A percentile compares a stretch with the other conserved stretches of the same genome.
Conservation (phyloP, 805 yeast species). For the Metschnikowia dekortorum region DNA sequence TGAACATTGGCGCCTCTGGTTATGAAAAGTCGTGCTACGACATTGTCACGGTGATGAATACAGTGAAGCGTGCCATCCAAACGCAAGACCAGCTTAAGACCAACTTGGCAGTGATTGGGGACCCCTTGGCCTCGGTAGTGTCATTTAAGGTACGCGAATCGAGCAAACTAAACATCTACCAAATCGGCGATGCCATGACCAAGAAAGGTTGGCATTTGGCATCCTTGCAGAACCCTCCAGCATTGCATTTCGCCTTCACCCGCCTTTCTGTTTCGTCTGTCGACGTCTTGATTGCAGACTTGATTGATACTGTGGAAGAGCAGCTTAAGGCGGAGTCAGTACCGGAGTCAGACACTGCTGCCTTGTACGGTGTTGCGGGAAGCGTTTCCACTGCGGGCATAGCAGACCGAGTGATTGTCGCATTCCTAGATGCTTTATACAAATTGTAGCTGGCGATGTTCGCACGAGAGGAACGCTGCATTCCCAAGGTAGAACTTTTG, state of each 20-base stretch:
- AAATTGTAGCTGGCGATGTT: slow-evolving; percentile 30
- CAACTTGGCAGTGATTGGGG: slow-evolving; percentile 70
- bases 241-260: slow-evolving; percentile 88
- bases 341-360: slow-evolving; percentile 64
- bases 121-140: slow-evolving; percentile 79
- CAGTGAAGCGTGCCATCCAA: slow-evolving; percentile 47
- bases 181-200: slow-evolving; percentile 65
- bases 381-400: slow-evolving; percentile 79
- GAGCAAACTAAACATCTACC: slow-evolving; percentile 59
- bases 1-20: slow-evolving; percentile 80
- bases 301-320: slow-evolving; percentile 43
- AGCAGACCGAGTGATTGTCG: slow-evolving; percentile 73
- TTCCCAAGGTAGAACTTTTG: too few relatives aligned
- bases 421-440: slow-evolving; percentile 78
- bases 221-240: slow-evolving; percentile 84
- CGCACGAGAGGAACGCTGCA: too few relatives aligned
- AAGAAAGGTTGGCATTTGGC: slow-evolving; percentile 85
- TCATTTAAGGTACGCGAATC: slow-evolving; percentile 55
- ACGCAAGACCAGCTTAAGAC: slow-evolving; percentile 40
- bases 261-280: slow-evolving; percentile 58
- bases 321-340: slow-evolving; percentile 25
- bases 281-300: slow-evolving; percentile 53
- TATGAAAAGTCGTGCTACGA: slow-evolving; percentile 61
- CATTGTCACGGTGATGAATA: slow-evolving; percentile 63
- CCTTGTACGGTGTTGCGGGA: slow-evolving; percentile 93